Base-by-base conservation (phyloP, 495 filamentous ascomycete genomes). In the Astrothelium macrocarpum region DNA sequence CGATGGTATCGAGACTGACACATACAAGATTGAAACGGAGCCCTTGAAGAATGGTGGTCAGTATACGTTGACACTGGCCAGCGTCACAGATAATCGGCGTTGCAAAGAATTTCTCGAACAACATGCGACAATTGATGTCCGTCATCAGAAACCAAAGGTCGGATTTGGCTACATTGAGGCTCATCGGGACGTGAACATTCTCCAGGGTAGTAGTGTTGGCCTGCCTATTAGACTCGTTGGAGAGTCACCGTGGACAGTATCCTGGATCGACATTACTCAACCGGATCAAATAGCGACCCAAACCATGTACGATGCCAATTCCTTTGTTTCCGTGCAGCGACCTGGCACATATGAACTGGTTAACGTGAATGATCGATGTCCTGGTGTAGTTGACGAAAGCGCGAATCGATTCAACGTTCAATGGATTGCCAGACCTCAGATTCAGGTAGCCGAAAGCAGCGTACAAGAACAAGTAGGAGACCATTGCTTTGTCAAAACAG, bases 201-300 rank as follows among this genome's bases (percentile, higher is more conserved):
- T 97, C n/a, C 90, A 95, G 73, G 85, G 81, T 53, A 84, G 85
- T 42, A 75, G 74, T 28, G 81, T 94, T 31, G 78, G 86, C 20
- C 79, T 98, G 63, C 94, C 94, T 20, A 69, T 98, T 53, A 83
- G 91, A 61, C 77, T 98, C 43, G 90, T 86, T 60, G 94, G 93
- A 36, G 84, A 90, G 66, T 81, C 83, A 14, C 91, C 91, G 18
- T 98, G 90, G 90, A 86, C 74, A 32, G 79, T 97, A 59, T 81
- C 77, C 42, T 95, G 93, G 72, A 82, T 81, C 64, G 91, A 90
- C 60, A 64, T 80, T 18, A 78, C 85, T 61, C 2, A 56, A 25
- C 2, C 49, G 49, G 77, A 81, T 63, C 65, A 73, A 66, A 66
- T 73, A 65, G 65, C 65, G 26, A 72, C 59, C 64, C 73, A 59